Evolutionary conservation across 2,329 filamentous ascomycete genomes (phyloP).

Genomic region (Verticillium tricorpus): DNA sequence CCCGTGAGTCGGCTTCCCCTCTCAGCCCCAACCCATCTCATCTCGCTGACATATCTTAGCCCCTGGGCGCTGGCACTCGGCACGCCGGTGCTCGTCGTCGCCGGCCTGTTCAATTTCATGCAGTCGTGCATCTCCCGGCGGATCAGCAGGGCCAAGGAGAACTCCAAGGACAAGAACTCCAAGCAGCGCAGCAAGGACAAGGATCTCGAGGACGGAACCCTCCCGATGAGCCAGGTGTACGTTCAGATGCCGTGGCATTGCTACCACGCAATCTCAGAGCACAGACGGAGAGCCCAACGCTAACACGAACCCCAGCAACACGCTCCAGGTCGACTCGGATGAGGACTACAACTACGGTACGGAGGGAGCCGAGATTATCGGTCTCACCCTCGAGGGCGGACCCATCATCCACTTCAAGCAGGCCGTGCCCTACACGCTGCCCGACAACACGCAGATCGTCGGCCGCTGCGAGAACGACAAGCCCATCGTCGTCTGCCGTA

Average conservation of each 20-base stretch:
- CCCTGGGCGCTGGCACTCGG: constrained; percentile 57
- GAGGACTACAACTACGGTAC: constrained; percentile 24
- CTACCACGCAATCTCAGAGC: not conserved
- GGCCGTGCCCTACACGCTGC: constrained; percentile 24
- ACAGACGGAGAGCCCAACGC: not conserved
- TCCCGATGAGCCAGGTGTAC: constrained; percentile 40
- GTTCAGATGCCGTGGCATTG: constrained; percentile 12
- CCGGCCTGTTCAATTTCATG: constrained; percentile 46
- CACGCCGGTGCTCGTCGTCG: constrained; percentile 56
- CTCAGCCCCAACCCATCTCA: not conserved
- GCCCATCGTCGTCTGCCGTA: constrained; percentile 34
- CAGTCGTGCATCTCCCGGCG: constrained; percentile 31
- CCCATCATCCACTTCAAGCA: constrained; percentile 40
- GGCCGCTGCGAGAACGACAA: constrained; percentile 27
- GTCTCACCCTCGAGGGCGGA: constrained; percentile 39
- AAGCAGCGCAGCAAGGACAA: not conserved
- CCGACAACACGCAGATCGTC: constrained; percentile 28
- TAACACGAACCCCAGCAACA: constrained; percentile 24
- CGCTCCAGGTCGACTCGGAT: constrained; percentile 29
- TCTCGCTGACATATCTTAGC: constrained; percentile 18
- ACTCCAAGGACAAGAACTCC: constrained; percentile 14
- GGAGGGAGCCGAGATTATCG: constrained; percentile 31
- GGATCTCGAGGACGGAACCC: constrained; percentile 17
- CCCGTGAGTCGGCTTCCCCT: constrained; percentile 34
- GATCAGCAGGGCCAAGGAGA: constrained; percentile 24